Evolutionary conservation across 1,139 yeast species (phyloP).

Genomic region (Blastobotrys ciferrii): DNA sequence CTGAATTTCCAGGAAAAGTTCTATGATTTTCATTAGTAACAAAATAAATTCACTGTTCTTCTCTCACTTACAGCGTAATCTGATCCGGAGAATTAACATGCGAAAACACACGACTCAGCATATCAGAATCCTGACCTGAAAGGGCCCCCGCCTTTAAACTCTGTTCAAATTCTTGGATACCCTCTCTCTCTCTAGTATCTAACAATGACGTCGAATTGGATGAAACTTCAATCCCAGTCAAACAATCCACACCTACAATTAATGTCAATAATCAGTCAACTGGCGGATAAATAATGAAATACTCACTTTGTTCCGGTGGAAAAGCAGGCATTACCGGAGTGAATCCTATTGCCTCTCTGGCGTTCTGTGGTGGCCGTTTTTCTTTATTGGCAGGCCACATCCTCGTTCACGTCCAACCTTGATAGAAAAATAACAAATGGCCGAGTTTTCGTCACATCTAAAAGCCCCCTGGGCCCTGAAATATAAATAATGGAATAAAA

Average conservation of each 20-base stretch:
- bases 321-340: neutral
- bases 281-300: neutral
- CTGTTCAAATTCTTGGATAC: neutral
- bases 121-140: neutral
- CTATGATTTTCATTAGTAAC: neutral
- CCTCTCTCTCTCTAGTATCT: neutral
- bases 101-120: neutral
- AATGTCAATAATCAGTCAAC: neutral
- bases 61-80: neutral
- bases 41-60: too few relatives aligned
- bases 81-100: neutral
- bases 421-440: neutral
- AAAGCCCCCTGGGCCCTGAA: neutral
- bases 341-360: neutral
- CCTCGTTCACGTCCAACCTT: neutral
- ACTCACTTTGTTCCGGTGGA: neutral
- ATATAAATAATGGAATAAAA: too few relatives aligned
- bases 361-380: slow-evolving; percentile 5
- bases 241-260: neutral
- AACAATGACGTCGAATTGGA: neutral
- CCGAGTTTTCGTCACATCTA: neutral
- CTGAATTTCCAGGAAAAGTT: neutral
- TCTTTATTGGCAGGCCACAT: neutral
- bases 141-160: neutral
- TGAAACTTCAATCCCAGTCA: neutral